These are phyloP conservation scores for Pseudomonodictys pantanalensis DNA, from an alignment of 495 filamentous ascomycete species.

Conservation along the genomic window DNA sequence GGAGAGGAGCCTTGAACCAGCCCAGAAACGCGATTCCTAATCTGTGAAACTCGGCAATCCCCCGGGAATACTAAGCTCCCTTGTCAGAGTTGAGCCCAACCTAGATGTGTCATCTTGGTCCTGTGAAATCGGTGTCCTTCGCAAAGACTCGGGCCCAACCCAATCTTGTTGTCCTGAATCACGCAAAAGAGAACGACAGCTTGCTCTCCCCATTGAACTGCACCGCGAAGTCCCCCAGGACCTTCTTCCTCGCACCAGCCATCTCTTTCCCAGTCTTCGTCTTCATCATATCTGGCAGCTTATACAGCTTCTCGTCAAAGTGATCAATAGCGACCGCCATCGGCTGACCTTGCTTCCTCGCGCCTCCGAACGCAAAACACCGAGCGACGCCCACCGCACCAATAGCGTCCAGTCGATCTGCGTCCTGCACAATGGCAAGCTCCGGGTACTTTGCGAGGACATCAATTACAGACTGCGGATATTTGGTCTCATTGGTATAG, in stretches of 20 bases:
- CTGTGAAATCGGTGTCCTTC: slow-evolving; percentile 9
- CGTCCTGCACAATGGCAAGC: slow-evolving; percentile 83
- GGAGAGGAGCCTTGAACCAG: too few species aligned
- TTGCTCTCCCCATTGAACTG: slow-evolving; percentile 17
- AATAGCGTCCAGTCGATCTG: slow-evolving; percentile 84
- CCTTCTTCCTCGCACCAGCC: slow-evolving; percentile 46
- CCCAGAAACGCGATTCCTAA: too few species aligned
- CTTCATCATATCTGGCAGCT: slow-evolving; percentile 71
- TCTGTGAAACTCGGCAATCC: too few species aligned
- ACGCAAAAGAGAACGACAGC: slow-evolving; percentile 18
- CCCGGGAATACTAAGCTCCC: too few species aligned
- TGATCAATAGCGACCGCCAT: slow-evolving; percentile 68
- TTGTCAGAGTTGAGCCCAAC: too few species aligned
- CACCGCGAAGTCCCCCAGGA: slow-evolving; percentile 17
- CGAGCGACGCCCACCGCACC: slow-evolving; percentile 80
- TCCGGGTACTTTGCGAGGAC: slow-evolving; percentile 64
- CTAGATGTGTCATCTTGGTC: background rate
- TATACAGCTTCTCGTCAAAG: slow-evolving; percentile 75
- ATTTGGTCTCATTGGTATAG: slow-evolving; percentile 67
- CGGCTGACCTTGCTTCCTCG: slow-evolving; percentile 48
- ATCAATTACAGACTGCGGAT: slow-evolving; percentile 45
- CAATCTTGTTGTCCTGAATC: too few species aligned
- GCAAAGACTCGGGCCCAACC: background rate
- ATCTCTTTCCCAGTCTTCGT: slow-evolving; percentile 66
- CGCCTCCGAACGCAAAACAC: slow-evolving; percentile 72